Evolutionary conservation across 2,329 filamentous ascomycete species (phyloP).

Genomic region (Aspergillus sp.): DNA sequence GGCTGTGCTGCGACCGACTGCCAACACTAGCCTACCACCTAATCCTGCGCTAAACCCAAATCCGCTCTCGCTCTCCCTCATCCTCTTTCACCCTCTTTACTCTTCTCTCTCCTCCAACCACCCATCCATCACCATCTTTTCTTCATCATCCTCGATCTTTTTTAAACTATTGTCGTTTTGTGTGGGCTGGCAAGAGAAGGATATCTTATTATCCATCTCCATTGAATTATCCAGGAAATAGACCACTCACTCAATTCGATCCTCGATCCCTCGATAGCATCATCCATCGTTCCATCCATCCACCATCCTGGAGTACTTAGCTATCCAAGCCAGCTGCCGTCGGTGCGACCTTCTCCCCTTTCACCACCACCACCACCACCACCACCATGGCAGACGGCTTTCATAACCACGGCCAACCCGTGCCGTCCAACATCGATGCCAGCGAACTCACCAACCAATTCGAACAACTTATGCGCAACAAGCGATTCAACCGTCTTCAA

Average conservation of each 20-base stretch:
- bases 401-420: constrained; percentile 26
- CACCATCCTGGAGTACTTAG: not conserved
- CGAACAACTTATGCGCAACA: constrained; percentile 77
- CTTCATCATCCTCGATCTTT: not conserved
- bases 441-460: constrained; percentile 75
- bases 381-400: constrained; percentile 34
- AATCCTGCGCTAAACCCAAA: not conserved
- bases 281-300: constrained; percentile 5
- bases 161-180: not conserved
- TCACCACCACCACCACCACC: constrained; percentile 4
- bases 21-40: constrained; percentile 7
- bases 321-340: constrained; percentile 8
- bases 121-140: not conserved
- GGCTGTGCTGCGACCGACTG: constrained; percentile 14
- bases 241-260: not conserved
- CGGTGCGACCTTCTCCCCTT: constrained; percentile 13
- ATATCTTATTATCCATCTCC: not conserved
- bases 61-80: constrained; percentile 2
- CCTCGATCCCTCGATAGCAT: not conserved
- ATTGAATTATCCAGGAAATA: not conserved
- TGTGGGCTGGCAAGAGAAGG: not conserved
- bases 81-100: constrained; percentile 1
- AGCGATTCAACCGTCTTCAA: constrained; percentile 76
- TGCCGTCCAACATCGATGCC: constrained; percentile 56
- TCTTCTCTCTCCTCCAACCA: constrained; percentile 2